Base-by-base conservation (phyloP, 2,329 filamentous ascomycete species). In the Ophiostoma ips region DNA sequence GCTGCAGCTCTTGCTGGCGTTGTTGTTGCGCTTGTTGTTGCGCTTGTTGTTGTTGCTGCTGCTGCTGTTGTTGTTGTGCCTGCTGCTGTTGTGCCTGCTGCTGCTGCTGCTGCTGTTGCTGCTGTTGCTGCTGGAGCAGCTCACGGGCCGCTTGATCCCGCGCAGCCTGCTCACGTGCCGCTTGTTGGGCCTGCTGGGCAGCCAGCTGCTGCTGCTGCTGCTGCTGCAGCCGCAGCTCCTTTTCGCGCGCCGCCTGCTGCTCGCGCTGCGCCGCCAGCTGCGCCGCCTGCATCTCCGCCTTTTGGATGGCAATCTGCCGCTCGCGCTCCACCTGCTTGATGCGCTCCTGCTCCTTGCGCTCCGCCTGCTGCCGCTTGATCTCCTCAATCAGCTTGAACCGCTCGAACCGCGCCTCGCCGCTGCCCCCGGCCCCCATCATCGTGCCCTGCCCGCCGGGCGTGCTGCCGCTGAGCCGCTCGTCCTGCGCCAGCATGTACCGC, bases 321-420 rank as follows among this genome's bases (percentile, higher is more conserved):
- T 77, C 75, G 45, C 75, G 73, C 54, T 81, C 77, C 16, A 72
- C 71, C 52, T 83, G 76, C 56, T 81, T 77, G 49, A 79, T 70
- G 64, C 87, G 87, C 59, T 92, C 85, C 52, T 82, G 78, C 53
- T 84, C 83, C 56, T 81, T 81, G 60, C 81, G 84, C 62, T 94
- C 86, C 24, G 81, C 80, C 53, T 87, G 83, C 40, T 86, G 79
- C 50, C 77, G 71, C 61, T 83, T 86, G 58, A 95, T 94, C 52
- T 86, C 84, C 52, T 87, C 87, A 40, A 98, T 77, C 1, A 87
- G 79, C 69, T 95, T 95, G 66, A 95, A 96, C 35, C 85, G 80
- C 58, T 92, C 88, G 62, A 96, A 95, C 28, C 83, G 78, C 34
- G 84, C 81, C 62, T 94, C 88, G 18, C 76, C 79, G 53, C 85